Evolutionary conservation across 306 rosid genomes (phyloP), one percentile per base, ranked within the genome.

Genomic region (Macrotyloma uniflorum): DNA sequence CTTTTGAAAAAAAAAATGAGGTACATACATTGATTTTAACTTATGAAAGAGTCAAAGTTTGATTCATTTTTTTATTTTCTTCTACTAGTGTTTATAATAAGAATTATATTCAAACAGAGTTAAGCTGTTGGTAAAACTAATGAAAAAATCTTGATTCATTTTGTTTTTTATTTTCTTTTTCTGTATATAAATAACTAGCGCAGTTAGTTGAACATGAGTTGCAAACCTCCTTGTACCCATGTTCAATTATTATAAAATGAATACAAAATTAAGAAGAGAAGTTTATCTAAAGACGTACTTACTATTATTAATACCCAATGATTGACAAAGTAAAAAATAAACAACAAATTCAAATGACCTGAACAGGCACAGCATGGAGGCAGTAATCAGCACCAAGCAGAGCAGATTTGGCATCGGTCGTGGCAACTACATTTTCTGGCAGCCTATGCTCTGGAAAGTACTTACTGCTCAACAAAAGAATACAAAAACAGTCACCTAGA

Each of bases 331-430:
- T 62, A 6, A 30, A 6, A 66, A 30, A 15, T 43, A 13, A 22
- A 38, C 7, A 32, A 51, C 5, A 55, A 43, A 59, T 4, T 51
- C 38, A n/a, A 78, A 75, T 70, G 65, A 92, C 98, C 98, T 94
- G 97, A 79, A 94, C 98, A 53, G 98, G 97, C 58, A 94, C 95
- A 6, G 97, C 97, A 84, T 94, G 97, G 67, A 94, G 82, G 79
- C 95, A 92, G 80, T 84, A 94, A 82, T 94, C 97, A 0, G 97
- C 97, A 77, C 68, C 83, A 26, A 80, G 83, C 78, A 94, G 79
- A 83, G 98, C 97, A 72, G 81, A 84, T 79, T 90, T 90, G 20
- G 95, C 92, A 89, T 94, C 95, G 8, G 87, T 94, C 54, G 98
- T 94, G 33, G 97, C 98, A 40, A 88, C 72, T 61, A 94, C 86